Conservation (phyloP, 768 basidiomycete species). For the Lactifluus subvellereus region DNA sequence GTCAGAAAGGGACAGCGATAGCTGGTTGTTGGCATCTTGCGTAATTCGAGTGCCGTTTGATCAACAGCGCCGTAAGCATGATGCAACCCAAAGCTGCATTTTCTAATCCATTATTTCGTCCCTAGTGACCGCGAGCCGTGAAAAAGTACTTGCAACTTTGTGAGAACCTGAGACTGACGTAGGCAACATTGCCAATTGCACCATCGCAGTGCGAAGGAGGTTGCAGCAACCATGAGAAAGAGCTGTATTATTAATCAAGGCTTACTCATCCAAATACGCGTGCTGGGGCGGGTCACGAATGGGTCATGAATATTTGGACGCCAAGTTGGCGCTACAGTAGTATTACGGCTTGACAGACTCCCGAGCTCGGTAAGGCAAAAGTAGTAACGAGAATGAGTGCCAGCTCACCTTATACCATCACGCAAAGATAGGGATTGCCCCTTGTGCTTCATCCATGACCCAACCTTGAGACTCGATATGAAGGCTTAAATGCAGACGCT, state of each 20-base stretch:
- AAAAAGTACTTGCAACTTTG: not conserved
- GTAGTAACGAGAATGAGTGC: not conserved
- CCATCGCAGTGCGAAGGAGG: not conserved
- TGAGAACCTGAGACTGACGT: not conserved
- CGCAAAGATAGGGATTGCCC: constrained; percentile 22
- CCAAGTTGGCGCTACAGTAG: constrained; percentile 1
- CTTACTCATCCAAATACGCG: not conserved
- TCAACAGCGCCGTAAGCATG: not conserved
- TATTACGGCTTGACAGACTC: not conserved
- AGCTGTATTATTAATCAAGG: constrained; percentile 9
- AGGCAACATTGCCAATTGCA: not conserved
- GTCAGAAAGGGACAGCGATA: not conserved
- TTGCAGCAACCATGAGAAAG: constrained; percentile 7
- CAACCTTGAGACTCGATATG: constrained; percentile 19
- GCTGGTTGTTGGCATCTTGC: constrained; percentile 5
- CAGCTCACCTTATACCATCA: constrained; percentile 16
- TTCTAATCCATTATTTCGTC: not conserved
- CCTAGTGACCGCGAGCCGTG: not conserved
- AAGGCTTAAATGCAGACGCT: constrained; percentile 18
- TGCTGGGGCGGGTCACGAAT: not conserved
- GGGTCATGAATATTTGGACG: not conserved
- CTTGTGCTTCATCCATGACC: constrained; percentile 23
- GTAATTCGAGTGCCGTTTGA: not conserved
- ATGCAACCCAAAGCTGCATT: not conserved
- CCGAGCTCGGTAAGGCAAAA: not conserved